Base-by-base conservation (phyloP, 1,284 basidiomycete species). In the Tranzscheliella williamsii region DNA sequence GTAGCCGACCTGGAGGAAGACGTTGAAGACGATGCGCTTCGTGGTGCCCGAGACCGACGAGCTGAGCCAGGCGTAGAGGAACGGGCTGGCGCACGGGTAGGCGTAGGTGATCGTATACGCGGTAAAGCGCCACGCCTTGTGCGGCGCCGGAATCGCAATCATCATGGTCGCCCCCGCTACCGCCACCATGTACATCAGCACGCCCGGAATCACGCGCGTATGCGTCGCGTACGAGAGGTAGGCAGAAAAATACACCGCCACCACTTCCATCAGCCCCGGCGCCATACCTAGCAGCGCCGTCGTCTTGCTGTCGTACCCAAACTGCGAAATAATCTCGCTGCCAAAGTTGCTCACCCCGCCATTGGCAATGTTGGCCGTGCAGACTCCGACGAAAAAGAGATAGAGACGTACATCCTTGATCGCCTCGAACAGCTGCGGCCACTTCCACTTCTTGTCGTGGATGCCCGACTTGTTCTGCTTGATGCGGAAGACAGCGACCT, bases 401-500 rank as follows among this genome's bases (percentile, higher is more conserved):
- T 40, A 81, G 4, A 76, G 73, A 38, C 78, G 80, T 0, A 80
- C 76, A 53, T 85, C 84, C n/a, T 51, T 70, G 24, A 84, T 40
- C 2, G 81, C 83, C 62, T 85, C 84, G 34, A 71, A 78, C 29
- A 77, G 76, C 78, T 82, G 81, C 40, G 82, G 76, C 70, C 57
- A 72, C 77, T 85, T 85, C 75, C 83, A 84, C 40, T 79, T 77
- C 52, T 79, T 81, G 70, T 84, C 84, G 70, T 84, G 82, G 24
- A 84, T 81, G 11, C 83, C 83, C 0, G 79, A 79, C 67, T 79
- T 71, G 67, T 85, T 84, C 62, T 81, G 80, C 33, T 82, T 74
- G 8, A 85, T 83, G n/a, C 83, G 79, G 67, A 84, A 82, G 18
- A 83, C 81, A 38, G 84, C 82, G 16, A 84, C 79, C n/a, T 82